A percentile compares a stretch with the other conserved stretches of the same genome.
Conservation (phyloP, 257 asterid species). For the Echites panduratus region DNA sequence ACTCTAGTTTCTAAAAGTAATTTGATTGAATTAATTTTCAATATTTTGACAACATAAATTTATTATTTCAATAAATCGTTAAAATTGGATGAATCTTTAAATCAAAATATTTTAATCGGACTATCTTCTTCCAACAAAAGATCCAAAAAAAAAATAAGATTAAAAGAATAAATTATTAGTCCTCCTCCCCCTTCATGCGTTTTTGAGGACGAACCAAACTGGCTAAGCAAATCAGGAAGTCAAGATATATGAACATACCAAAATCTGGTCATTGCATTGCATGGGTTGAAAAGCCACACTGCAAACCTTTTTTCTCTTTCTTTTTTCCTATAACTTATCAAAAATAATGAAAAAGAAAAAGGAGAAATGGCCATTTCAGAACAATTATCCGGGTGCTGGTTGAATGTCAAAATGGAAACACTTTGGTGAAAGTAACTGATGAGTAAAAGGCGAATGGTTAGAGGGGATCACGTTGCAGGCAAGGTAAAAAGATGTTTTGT, state of each 20-base stretch:
- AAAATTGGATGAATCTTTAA: too few relatives aligned
- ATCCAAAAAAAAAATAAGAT: too few relatives aligned
- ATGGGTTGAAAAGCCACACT: background rate
- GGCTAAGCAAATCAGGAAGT: too few relatives aligned
- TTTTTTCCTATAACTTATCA: background rate
- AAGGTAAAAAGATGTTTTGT: background rate
- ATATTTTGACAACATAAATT: too few relatives aligned
- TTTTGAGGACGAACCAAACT: too few relatives aligned
- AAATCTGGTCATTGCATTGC: background rate
- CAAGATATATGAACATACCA: background rate
- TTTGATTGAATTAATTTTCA: too few relatives aligned
- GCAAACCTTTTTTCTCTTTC: background rate
- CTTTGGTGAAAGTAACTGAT: background rate
- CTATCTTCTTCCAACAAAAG: too few relatives aligned
- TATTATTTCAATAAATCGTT: too few relatives aligned
- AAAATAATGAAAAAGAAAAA: background rate
- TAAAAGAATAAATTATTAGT: too few relatives aligned
- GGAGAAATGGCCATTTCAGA: background rate
- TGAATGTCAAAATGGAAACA: background rate
- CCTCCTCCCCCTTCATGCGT: too few relatives aligned
- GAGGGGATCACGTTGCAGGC: background rate
- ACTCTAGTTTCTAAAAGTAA: too few relatives aligned
- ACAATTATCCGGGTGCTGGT: background rate
- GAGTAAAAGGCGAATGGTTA: background rate
- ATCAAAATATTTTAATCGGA: too few relatives aligned